These are phyloP conservation scores for Leccinum glutinopallens DNA, from an alignment of 1,284 basidiomycete genomes.

Conservation along the genomic window DNA sequence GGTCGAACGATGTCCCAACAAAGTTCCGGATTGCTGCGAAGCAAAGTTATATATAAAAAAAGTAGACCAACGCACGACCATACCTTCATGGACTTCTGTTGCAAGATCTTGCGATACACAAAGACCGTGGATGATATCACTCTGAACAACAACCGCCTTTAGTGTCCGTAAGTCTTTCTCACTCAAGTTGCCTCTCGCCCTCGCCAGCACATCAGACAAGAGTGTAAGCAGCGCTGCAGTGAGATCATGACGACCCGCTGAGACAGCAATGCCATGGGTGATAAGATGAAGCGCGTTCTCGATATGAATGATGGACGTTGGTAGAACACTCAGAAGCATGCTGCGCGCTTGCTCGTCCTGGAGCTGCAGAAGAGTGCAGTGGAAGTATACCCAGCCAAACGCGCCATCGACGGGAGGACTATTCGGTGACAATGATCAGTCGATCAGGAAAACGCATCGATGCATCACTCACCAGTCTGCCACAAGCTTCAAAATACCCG, in stretches of 20 bases:
- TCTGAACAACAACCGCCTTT: slow-evolving; percentile 43
- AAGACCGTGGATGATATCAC: slow-evolving; percentile 35
- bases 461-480: slow-evolving; percentile 34
- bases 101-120: slow-evolving; percentile 34
- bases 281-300: slow-evolving; percentile 44
- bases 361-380: slow-evolving; percentile 35
- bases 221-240: slow-evolving; percentile 37
- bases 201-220: slow-evolving; percentile 38
- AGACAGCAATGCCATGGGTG: slow-evolving; percentile 38
- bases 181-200: slow-evolving; percentile 30
- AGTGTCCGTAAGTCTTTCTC: slow-evolving; percentile 36
- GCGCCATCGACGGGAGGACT: slow-evolving; percentile 26
- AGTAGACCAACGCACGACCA: slow-evolving; percentile 17
- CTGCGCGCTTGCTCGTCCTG: slow-evolving; percentile 25
- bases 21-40: slow-evolving; percentile 36
- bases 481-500: slow-evolving; percentile 22
- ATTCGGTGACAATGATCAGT: slow-evolving; percentile 2
- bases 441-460: not conserved
- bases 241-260: slow-evolving; percentile 22
- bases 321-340: slow-evolving; percentile 31
- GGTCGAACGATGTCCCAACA: slow-evolving; percentile 30
- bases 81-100: slow-evolving; percentile 38
- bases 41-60: slow-evolving; percentile 4
- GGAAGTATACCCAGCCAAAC: slow-evolving; percentile 50
- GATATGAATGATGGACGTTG: slow-evolving; percentile 32